phyloP scores from a whole-genome alignment of 2,329 filamentous ascomycete genomes.

The Xylaria sp. region DNA sequence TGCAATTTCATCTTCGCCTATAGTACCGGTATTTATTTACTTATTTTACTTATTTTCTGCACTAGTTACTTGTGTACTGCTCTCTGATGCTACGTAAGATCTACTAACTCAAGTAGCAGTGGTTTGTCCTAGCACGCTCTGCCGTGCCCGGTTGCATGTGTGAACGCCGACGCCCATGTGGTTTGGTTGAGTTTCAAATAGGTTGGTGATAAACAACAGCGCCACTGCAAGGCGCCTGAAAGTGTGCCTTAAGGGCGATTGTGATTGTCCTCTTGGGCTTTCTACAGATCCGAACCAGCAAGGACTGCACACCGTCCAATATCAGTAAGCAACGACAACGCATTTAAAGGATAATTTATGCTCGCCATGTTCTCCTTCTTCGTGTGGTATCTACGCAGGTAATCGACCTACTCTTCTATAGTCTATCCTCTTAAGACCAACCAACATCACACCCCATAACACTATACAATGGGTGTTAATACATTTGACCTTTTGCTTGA shows the following conservation, averaged over 20 bases:
- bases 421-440: background rate
- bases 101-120: background rate
- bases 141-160: background rate
- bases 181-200: background rate
- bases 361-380: background rate
- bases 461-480: background rate
- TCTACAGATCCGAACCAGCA: no score
- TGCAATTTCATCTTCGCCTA: no score
- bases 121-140: background rate
- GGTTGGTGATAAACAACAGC: background rate
- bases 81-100: background rate
- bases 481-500: constrained; percentile 3
- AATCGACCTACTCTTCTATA: background rate
- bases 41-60: no score
- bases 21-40: no score
- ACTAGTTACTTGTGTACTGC: no score
- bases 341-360: background rate
- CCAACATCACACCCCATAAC: background rate
- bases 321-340: background rate
- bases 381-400: background rate
- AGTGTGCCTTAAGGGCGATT: background rate
- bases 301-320: no score
- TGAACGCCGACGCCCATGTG: background rate
- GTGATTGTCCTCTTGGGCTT: no score
- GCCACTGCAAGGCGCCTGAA: background rate